phyloP scores from a whole-genome alignment of 805 yeast species.

The Candida chauliodis region DNA sequence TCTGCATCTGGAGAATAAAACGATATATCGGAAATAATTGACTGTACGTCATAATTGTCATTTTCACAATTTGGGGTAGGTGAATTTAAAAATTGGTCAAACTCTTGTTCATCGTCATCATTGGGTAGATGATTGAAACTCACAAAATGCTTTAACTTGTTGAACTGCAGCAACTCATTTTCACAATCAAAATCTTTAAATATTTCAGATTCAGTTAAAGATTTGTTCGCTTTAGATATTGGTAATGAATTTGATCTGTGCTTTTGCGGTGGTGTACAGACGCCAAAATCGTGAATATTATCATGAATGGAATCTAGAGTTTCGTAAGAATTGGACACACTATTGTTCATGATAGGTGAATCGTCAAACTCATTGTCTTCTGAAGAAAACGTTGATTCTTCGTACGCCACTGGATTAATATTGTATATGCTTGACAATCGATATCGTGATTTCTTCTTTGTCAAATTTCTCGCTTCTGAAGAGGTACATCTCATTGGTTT shows the following conservation, averaged over 20 bases:
- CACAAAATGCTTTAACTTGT: conserved; percentile 21
- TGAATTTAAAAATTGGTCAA: conserved; percentile 8
- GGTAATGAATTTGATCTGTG: conserved; percentile 21
- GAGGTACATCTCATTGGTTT: conserved; percentile 37
- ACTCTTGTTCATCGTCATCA: conserved; percentile 1
- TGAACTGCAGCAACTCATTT: conserved; percentile 14
- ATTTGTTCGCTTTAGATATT: conserved; percentile 9
- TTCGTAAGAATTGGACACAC: conserved; percentile 7
- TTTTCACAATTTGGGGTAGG: conserved; percentile 6
- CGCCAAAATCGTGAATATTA: conserved; percentile 5
- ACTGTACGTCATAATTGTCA: conserved; percentile 16
- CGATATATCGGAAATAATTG: conserved; percentile 20
- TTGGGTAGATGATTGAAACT: conserved; percentile 13
- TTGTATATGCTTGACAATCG: conserved; percentile 36
- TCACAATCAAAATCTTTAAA: conserved; percentile 14
- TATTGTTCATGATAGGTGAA: conserved; percentile 3
- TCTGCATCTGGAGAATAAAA: conserved; percentile 16
- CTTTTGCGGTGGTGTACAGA: conserved; percentile 11
- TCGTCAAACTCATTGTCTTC: conserved; percentile 6
- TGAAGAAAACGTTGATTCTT: conserved; percentile 12
- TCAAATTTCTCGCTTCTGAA: conserved; percentile 20
- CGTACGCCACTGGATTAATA: conserved; percentile 30
- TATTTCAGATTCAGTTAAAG: conserved; percentile 10
- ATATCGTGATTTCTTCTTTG: conserved; percentile 40
- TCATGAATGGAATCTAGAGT: conserved; percentile 9